Evolutionary conservation across 129 eudicot species (phyloP), one percentile per base, ranked within the genome.

Genomic region (Flaveria robusta): DNA sequence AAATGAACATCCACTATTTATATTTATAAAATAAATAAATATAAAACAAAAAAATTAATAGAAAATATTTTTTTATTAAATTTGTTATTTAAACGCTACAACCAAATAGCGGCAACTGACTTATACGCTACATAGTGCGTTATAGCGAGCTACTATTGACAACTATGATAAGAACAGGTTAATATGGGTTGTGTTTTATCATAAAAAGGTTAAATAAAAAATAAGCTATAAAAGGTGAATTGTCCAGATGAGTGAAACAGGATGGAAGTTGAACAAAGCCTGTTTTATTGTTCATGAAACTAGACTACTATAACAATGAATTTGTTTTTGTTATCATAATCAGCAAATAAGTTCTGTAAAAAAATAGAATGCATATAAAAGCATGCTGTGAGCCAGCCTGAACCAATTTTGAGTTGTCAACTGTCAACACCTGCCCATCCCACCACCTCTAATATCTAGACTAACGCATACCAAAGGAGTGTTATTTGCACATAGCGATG

Each of bases 381-480:
- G 24, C 9, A 11, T 66, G 19, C 11, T n/a, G 27, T 66, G 58
- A 10, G 20, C 46, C 54, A 22, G 49, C 66, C 66, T 13, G 5
- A 56, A 56, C 63, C 63, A 26, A 67, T 11, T 42, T n/a, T 66
- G 72, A 67, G n/a, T 18, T 20, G 16, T 5, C 8, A 18, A 8
- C 49, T 0, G 39, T 34, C 39, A 34, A 34, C 9, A 41, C 71
- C 27, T 15, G 23, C 50, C 51, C 74, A 68, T 68, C 34, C 50
- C 46, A 7, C 47, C 55, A 22, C 37, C 74, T 68, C 39, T 46
- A 24, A 22, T 16, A 45, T 39, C 56, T 10, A 60, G 29, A 59
- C 6, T 23, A 62, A 69, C 43, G 2, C 50, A 24, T 20, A 75
- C 49, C 24, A 55, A 16, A 81, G 54, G 15, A 75, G 60, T 23